Base-by-base conservation (phyloP, 768 basidiomycete genomes). In the Mycena epipterygia region DNA sequence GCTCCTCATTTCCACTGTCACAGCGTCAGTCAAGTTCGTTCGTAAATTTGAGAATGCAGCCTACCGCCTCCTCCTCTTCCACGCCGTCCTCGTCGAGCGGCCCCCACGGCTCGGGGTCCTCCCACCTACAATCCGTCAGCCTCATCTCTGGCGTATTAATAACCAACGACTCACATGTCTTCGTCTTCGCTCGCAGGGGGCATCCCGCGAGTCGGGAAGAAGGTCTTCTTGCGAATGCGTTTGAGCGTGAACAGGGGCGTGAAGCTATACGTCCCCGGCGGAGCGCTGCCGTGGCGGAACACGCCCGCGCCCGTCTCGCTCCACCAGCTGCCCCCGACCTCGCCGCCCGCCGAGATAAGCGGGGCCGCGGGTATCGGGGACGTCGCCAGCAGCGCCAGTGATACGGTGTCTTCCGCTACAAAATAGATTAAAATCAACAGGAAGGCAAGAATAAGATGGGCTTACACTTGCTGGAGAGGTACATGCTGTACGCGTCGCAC, bases 401-500 rank as follows among this genome's bases (percentile, higher is more conserved):
- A 67, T 5, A 67, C 12, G 1, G n/a, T 46, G 39, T 67, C 66
- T 3, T 67, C 58, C 49, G 59, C 66, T 67, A 27, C n/a, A 11
- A 9, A 39, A 19, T 8, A n/a, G 33, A 19, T 32, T 8, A 33
- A 2, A 35, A 2, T 13, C n/a, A n/a, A n/a, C n/a, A 17, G 25
- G 21, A 23, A 14, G 14, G 46, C 23, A 12, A 14, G 17, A 37
- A 33, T 7, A n/a, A 17, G 33, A 8, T 9, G 14, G 27, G 19
- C 51, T 3, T 29, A 66, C 64, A 67, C 67, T 76, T 52, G 74
- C 70, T 60, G 66, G 76, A 84, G 76, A 81, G 76, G 55, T 76
- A 77, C 29, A 73, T 77, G 1, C 67, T 48, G 30, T 64, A 68
- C 23, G 82, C 83, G 14, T 81, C 81, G 55, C 80, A 84, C 5